Evolutionary conservation across 2,329 filamentous ascomycete genomes (phyloP).

Genomic region (Whalleya microplaca): DNA sequence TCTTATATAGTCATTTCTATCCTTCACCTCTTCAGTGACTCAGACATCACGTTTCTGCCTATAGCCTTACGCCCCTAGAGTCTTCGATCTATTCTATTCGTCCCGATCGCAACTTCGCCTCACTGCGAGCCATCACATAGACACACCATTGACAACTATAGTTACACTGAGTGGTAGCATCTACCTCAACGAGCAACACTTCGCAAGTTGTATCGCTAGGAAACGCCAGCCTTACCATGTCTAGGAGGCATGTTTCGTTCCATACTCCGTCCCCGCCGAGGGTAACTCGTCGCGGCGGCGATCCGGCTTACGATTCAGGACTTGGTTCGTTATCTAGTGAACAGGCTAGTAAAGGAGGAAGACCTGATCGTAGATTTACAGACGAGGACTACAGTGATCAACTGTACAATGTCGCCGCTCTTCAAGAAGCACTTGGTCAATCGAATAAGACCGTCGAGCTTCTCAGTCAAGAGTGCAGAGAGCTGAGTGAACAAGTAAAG

Average conservation of each 20-base stretch:
- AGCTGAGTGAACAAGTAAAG: conserved; percentile 15
- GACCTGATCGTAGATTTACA: conserved; percentile 35
- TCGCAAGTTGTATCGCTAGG: not conserved
- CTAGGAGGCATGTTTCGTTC: conserved; percentile 31
- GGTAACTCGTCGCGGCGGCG: conserved; percentile 22
- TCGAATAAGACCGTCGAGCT: conserved; percentile 25
- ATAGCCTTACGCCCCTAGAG: conserved; percentile 1
- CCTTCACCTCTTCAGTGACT: conserved; percentile 1
- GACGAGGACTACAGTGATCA: conserved; percentile 26
- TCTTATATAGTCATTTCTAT: conserved; percentile 9
- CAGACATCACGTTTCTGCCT: conserved; percentile 4
- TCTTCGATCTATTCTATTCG: conserved; percentile 13
- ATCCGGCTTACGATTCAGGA: conserved; percentile 31
- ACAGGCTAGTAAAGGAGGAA: conserved; percentile 33
- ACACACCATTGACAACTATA: conserved; percentile 6
- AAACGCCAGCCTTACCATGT: conserved; percentile 20
- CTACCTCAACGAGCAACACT: conserved; percentile 7
- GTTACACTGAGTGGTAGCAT: conserved; percentile 6
- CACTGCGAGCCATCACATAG: conserved; percentile 14
- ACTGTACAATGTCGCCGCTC: conserved; percentile 19
- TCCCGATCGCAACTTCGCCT: conserved; percentile 3
- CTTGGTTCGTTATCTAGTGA: conserved; percentile 38
- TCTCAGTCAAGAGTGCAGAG: conserved; percentile 14
- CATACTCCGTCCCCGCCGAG: conserved; percentile 17
- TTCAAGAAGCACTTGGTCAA: conserved; percentile 27